Percentiles rank a stretch among this genome's conserved stretches.
phyloP scores from a whole-genome alignment of 352 stramenopile genomes.

The Phytophthora constricta region DNA sequence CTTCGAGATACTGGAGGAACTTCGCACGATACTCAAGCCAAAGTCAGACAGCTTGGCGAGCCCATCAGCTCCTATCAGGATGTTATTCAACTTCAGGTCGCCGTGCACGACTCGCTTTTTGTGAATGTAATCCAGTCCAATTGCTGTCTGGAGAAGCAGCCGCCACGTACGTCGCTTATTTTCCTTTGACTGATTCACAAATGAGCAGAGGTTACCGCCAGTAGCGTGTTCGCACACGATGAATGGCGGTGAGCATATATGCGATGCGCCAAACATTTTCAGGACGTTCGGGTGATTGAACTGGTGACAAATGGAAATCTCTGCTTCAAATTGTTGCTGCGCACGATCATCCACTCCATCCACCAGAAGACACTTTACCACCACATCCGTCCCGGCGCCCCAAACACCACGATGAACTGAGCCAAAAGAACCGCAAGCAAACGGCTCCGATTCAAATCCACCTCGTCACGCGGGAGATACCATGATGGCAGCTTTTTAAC shows the following conservation, averaged over 20 bases:
- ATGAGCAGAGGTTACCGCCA: conserved; percentile 23
- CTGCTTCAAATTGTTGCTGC: conserved; percentile 18
- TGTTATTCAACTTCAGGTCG: conserved; percentile 28
- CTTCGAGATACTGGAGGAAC: not conserved
- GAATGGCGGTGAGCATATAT: conserved; percentile 34
- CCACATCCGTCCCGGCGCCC: conserved; percentile 27
- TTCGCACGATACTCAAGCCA: conserved; percentile 12
- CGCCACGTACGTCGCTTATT: conserved; percentile 24
- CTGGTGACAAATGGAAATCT: conserved; percentile 37
- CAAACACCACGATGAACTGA: conserved; percentile 28
- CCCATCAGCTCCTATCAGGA: conserved; percentile 17
- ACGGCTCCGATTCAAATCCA: conserved; percentile 18
- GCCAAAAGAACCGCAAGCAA: conserved; percentile 31
- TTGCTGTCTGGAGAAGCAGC: conserved; percentile 33
- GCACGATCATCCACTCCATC: conserved; percentile 14
- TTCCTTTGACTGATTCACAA: not conserved
- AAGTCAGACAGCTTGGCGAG: conserved; percentile 28
- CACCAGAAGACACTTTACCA: conserved; percentile 41
- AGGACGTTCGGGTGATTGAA: conserved; percentile 43
- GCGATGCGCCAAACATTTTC: conserved; percentile 39
- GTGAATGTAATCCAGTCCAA: conserved; percentile 48
- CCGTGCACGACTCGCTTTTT: conserved; percentile 23
- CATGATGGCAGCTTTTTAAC: conserved; percentile 16
- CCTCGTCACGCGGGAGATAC: conserved; percentile 27
- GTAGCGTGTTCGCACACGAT: conserved; percentile 37